Conservation (phyloP, 1,139 yeast genomes). For the Pichia sp. region DNA sequence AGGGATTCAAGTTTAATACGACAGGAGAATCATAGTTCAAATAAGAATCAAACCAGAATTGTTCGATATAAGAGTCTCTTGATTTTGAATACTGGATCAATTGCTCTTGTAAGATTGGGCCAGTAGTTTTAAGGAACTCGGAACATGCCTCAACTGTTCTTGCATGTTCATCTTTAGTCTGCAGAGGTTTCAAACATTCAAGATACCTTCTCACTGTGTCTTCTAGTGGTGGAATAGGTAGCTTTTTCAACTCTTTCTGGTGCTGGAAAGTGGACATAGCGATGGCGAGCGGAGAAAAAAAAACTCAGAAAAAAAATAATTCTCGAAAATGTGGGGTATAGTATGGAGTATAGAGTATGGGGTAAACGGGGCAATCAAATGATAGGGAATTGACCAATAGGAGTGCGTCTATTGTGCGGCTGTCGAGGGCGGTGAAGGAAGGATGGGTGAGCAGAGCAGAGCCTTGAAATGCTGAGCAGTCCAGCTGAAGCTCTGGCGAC, state of each 20-base stretch:
- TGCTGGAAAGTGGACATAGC: constrained; percentile 44
- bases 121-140: constrained; percentile 46
- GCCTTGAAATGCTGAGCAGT: too few species aligned
- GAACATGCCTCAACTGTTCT: constrained; percentile 55
- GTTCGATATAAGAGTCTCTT: constrained; percentile 77
- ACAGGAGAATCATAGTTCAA: constrained; percentile 83
- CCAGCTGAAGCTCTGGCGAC: too few species aligned
- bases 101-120: constrained; percentile 56
- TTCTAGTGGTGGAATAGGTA: constrained; percentile 72
- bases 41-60: constrained; percentile 89
- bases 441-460: too few species aligned
- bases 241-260: constrained; percentile 50
- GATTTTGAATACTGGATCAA: constrained; percentile 55
- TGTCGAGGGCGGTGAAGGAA: too few species aligned
- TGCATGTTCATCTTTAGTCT: constrained; percentile 61
- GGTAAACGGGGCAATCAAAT: too few species aligned
- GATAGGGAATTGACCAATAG: too few species aligned
- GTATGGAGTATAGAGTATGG: too few species aligned
- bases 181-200: constrained; percentile 64
- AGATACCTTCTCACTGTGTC: constrained; percentile 61
- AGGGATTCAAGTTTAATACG: constrained; percentile 80
- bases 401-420: too few species aligned
- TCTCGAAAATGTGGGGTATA: too few species aligned
- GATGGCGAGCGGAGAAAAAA: too few species aligned
- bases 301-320: too few species aligned